phyloP scores from a whole-genome alignment of 495 filamentous ascomycete species.

The Lindgomyces ingoldianus region DNA sequence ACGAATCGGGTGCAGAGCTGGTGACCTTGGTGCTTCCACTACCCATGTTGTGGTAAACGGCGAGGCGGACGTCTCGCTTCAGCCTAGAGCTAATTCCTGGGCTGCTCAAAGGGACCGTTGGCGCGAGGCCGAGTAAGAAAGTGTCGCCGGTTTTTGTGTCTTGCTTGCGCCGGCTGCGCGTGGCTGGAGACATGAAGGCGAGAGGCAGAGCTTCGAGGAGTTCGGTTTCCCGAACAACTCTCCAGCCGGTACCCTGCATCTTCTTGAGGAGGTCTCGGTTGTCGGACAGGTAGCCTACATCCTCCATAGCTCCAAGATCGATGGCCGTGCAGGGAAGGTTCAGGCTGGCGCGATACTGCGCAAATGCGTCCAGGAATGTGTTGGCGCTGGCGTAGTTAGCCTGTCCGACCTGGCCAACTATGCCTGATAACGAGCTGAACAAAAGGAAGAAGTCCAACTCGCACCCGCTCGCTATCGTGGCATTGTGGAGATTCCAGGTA shows the following conservation, averaged over 20 bases:
- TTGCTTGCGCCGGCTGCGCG: background rate
- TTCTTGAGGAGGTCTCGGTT: background rate
- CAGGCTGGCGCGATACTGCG: background rate
- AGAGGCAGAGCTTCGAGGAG: background rate
- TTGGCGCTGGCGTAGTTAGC: conserved; percentile 33
- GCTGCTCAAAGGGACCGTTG: background rate
- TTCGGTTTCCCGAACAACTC: background rate
- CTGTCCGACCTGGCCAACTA: conserved; percentile 28
- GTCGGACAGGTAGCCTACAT: conserved; percentile 24
- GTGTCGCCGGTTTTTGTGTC: background rate
- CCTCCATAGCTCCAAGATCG: conserved; percentile 23
- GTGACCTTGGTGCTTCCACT: background rate
- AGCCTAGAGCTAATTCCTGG: background rate
- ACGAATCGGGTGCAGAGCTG: background rate
- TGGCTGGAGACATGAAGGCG: background rate
- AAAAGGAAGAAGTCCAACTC: conserved; percentile 36
- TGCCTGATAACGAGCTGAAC: conserved; percentile 15
- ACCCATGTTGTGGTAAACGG: conserved; percentile 6
- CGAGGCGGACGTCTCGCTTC: background rate
- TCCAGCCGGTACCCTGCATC: background rate
- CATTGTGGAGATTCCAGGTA: conserved; percentile 23
- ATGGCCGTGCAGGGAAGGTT: conserved; percentile 4
- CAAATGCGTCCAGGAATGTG: conserved; percentile 28
- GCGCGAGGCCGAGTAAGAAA: conserved; percentile 1
- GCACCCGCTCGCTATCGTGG: background rate